Percentiles rank a stretch among this genome's conserved stretches.
Conservation (phyloP, 345 rosid genomes). For the Eucalyptus fibrosa region DNA sequence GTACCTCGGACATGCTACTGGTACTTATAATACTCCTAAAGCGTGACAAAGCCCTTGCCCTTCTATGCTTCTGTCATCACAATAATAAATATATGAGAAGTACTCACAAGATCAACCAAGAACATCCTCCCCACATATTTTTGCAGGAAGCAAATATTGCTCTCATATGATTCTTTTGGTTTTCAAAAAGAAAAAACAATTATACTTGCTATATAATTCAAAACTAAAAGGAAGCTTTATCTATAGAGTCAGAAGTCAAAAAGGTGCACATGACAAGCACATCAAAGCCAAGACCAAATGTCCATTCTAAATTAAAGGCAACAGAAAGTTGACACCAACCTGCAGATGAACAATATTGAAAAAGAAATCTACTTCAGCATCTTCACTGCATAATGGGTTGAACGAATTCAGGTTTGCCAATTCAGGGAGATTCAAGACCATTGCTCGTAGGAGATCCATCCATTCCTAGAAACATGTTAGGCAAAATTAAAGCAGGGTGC, state of each 20-base stretch:
- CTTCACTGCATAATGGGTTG: conserved; percentile 62
- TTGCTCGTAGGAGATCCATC: conserved; percentile 70
- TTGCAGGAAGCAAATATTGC: neutral
- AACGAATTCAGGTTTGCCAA: conserved; percentile 42
- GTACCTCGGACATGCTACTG: conserved; percentile 44
- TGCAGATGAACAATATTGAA: conserved; percentile 63
- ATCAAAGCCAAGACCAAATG: neutral
- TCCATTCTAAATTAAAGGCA: neutral
- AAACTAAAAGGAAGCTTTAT: neutral
- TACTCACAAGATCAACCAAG: neutral
- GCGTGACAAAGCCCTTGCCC: conserved; percentile 59
- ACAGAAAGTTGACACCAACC: conserved; percentile 15
- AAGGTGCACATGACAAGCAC: neutral
- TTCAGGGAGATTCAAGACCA: conserved; percentile 73
- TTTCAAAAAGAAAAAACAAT: neutral
- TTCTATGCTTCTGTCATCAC: conserved; percentile 64
- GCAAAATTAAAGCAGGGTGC: neutral
- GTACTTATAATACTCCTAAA: conserved; percentile 39
- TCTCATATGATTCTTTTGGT: neutral
- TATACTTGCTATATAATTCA: neutral
- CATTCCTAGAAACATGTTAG: conserved; percentile 52
- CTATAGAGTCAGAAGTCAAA: neutral
- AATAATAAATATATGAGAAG: neutral
- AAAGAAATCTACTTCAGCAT: conserved; percentile 84
- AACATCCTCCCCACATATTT: neutral